Evolutionary conservation across 2,329 filamentous ascomycete species (phyloP), one percentile per base, ranked within the genome.

Genomic region (Fusarium newnesense): DNA sequence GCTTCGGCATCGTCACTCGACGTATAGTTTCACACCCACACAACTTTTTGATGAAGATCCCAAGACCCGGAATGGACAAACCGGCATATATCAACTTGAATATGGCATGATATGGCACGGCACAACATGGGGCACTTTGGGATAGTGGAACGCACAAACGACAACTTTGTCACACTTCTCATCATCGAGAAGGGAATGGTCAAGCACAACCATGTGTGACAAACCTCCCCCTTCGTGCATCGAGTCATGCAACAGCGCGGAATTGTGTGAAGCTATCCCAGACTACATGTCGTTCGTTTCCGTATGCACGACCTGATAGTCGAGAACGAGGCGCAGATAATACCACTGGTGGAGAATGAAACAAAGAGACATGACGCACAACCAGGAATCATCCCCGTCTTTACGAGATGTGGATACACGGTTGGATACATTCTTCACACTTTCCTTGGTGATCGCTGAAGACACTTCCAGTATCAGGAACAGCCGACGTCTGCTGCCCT

Each of bases 181-280:
- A 64, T 43, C 42, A 52, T 63, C 68, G 53, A 67, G 65, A 64
- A 73, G 40, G 62, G 61, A 47, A 72, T 58, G 57, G 66, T 62
- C 70, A 72, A 72, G 44, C 44, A 66, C 64, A 60, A 65, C 68
- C 64, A 67, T 69, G 75, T 76, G 74, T 75, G 70, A 75, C 70
- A 63, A 59, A 59, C 40, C 60, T 66, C 60, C 50, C 44, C 49
- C 62, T 56, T 58, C 62, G 60, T 76, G 75, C 74, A 72, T 76
- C 57, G 50, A 74, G 47, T 56, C 62, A 64, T 74, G 72, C 74
- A 75, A 64, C 60, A 73, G 56, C 59, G 58, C 72, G 70, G 74
- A 73, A 70, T 63, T 60, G 63, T 70, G 61, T 72, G 64, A 70
- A 62, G 62, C 40, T 61, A 67, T 72, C 60, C 53, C 50, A 61